Evolutionary conservation across 2,329 filamentous ascomycete species (phyloP), one percentile per base, ranked within the genome.

Genomic region (Pseudogymnoascus sp.): DNA sequence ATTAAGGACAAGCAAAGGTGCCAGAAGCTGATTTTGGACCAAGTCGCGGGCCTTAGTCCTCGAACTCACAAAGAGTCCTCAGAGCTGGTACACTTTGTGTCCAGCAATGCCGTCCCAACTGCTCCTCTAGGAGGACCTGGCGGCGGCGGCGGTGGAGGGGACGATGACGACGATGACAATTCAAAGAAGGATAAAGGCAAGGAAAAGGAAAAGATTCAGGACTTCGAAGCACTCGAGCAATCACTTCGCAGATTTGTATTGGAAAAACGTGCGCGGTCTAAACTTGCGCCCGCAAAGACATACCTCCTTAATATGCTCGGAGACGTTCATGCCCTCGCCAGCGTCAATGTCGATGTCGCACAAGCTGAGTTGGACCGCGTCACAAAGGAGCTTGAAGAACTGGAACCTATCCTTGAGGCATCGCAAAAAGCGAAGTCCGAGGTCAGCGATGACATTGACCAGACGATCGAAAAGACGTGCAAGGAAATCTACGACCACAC

Each of bases 61-160:
- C 87, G 89, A 61, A 99, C 95, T 0, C 89, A 88, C 80, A 97
- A 97, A 73, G 95, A 99, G 72, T 88, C 92, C 0, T 84, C 87
- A 1, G 95, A 99, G 72, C 81, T 99, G 6, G 95, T 99, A 3
- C 95, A 99, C 73, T 99, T 99, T 69, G 95, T 99, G 2, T 97
- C 95, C 1, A 97, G 93, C 73, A 96, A 97, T 73, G 93, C 93
- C 3, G 90, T 99, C 64, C 93, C 93, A 0, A 87, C 90, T 62
- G 82, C 81, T 0, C 83, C 86, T 8, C 76, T 83, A 0, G 81
- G 84, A 14, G 81, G 84, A 14, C 78, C 82, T 2, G 80, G 82
- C n/a, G 80, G 80, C 38, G 82, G 81, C 36, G 81, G 80, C 34
- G 83, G 81, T 42, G 84, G 82, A n/a, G 74, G 72, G 53, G 74